Base-by-base conservation (phyloP, 805 yeast species). In the Nakazawaea pomicola region DNA sequence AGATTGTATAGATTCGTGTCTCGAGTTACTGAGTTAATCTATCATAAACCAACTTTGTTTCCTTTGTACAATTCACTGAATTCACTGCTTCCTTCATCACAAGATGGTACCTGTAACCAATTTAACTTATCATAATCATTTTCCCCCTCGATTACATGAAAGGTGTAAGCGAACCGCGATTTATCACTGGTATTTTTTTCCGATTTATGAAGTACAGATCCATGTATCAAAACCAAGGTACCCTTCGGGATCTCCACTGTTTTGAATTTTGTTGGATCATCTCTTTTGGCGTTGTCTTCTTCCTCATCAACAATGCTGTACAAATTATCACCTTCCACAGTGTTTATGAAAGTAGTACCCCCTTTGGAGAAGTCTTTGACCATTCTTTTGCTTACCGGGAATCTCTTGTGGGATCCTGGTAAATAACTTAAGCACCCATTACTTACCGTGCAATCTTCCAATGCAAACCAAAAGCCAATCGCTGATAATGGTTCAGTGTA, bases 381-480 rank as follows among this genome's bases (percentile, higher is more conserved):
- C 62, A 84, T 80, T 46, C 93, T 64, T 52, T 78, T 78, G 8
- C 65, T 64, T 3, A 85, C 67, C 1, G 78, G 78, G 27, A 65
- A 62, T 6, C 60, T 63, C 54, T 72, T 74, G 53, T 85, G 93
- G 3, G 86, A 74, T 0, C 90, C 91, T 0, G 90, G 88, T 12
- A 74, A 66, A 51, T 70, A 83, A 44, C 78, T 72, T 15, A 84
- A 62, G 44, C 91, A 83, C 0, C 95, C 93, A 57, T 84, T 84
- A 4, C 60, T 62, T 2, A 55, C 43, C 1, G 81, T 78, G 55
- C 93, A 84, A 50, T 82, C 84, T 50, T 85, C 88, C 47, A 84
- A 59, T 0, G 93, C 90, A 53, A 78, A 76, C 95, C 95, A 84
- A 55, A 81, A 85, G 2, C 95, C 95, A 29, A 83, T 57, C 1